Evolutionary conservation across 2,329 filamentous ascomycete species (phyloP).

Genomic region (Ascochyta lentis): DNA sequence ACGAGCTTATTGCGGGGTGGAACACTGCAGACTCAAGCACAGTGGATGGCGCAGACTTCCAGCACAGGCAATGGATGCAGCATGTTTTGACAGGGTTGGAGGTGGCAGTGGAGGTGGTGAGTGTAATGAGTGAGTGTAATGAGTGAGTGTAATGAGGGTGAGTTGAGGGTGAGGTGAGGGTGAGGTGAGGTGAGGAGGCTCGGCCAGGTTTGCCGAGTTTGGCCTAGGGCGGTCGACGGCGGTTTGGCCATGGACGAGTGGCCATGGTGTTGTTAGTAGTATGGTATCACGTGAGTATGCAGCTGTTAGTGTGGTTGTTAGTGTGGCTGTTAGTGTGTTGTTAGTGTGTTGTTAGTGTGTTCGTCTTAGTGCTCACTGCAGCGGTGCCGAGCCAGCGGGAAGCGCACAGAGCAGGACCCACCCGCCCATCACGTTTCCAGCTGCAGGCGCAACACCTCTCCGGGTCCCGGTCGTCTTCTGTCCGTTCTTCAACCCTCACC

Average conservation of each 20-base stretch:
- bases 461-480: constrained; percentile 3
- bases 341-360: neutral
- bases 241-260: neutral
- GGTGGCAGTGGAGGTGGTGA: neutral
- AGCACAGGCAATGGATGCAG: neutral
- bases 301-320: too few relatives aligned
- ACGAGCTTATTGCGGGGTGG: neutral
- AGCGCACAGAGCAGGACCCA: neutral
- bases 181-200: too few relatives aligned
- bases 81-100: neutral
- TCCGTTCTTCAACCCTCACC: constrained; percentile 7
- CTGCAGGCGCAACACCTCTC: neutral
- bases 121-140: too few relatives aligned
- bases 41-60: too few relatives aligned
- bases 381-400: neutral
- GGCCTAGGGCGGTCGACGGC: neutral
- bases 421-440: neutral
- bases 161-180: neutral
- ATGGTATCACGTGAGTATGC: too few relatives aligned
- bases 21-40: too few relatives aligned
- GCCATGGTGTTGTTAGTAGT: too few relatives aligned
- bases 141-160: neutral
- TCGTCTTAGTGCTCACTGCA: neutral
- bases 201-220: neutral
- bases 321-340: too few relatives aligned